phyloP scores from a whole-genome alignment of 169 alveolate species.

The Perkinsus olseni region DNA sequence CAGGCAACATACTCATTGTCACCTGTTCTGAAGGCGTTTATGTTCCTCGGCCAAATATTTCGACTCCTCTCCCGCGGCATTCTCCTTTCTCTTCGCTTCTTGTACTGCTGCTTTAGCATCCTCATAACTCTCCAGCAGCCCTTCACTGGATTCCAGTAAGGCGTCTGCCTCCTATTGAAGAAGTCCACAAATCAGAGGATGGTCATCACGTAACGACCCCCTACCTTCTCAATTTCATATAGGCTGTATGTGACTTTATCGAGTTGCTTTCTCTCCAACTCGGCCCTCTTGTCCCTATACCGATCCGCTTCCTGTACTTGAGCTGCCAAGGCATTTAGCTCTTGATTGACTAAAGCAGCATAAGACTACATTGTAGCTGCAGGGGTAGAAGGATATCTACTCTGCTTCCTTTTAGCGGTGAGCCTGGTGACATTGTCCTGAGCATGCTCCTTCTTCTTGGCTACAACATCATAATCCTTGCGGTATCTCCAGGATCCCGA shows the following conservation, averaged over 20 bases:
- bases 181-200: not conserved
- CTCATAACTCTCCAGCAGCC: not conserved
- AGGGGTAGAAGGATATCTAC: not conserved
- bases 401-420: not conserved
- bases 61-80: not conserved
- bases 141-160: not conserved
- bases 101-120: not conserved
- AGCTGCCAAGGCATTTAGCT: not conserved
- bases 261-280: not conserved
- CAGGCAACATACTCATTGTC: no score
- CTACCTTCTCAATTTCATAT: not conserved
- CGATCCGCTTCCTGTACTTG: not conserved
- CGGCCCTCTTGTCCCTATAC: not conserved
- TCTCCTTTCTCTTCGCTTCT: not conserved
- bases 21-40: not conserved
- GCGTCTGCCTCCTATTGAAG: not conserved
- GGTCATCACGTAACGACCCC: not conserved
- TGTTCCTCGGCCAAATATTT: not conserved
- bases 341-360: not conserved
- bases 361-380: not conserved
- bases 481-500: not conserved
- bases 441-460: not conserved
- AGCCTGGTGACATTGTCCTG: not conserved
- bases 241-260: not conserved
- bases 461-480: not conserved